Base-by-base conservation (phyloP, 2,329 filamentous ascomycete genomes). In the Aspergillus sp. region DNA sequence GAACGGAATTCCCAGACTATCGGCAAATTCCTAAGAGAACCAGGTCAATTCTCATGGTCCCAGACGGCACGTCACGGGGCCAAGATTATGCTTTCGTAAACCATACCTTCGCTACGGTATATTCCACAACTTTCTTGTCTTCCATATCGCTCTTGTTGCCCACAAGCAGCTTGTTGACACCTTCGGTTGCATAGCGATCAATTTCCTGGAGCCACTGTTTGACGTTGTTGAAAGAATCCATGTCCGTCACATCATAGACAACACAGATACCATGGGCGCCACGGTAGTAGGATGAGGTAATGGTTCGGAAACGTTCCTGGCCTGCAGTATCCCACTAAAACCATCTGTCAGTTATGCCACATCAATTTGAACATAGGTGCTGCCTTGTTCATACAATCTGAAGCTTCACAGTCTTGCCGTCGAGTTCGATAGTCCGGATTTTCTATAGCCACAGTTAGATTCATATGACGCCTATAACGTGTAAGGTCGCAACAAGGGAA, bases 111-210 rank as follows among this genome's bases (percentile, higher is more conserved):
- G 93, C 93, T 60, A 97, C 93, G 56, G 90, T 95, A 82, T 98
- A 98, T 74, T 98, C 93, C 54, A 98, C 93, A 37, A 97, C 93
- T 81, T 97, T 98, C 87, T 98, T 98, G 77, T 98, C 93, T 51
- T 91, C 84, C 90, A 98, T 97, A 87, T 98, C 93, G 76, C 90
- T 95, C 86, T 98, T 98, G 86, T 98, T 98, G 68, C 93, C 93
- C 54, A 98, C 91, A 53, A 98, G 84, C 59, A 98, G 82, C 82
- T 98, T 98, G 84, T 98, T 98, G 68, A 98, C 93, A 58, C 93
- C 93, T 76, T 98, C 93, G 60, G 93, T 98, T 62, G 93, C 93
- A 67, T 98, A 97, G 72, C 93, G 85, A 78, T 98, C 93, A 64
- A 98, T 98, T 78, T 98, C 93, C 74, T 98, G 93, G 54, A 98